These are phyloP conservation scores for Vanilla planifolia DNA, from an alignment of 106 monocot genomes.

Conservation along the genomic window DNA sequence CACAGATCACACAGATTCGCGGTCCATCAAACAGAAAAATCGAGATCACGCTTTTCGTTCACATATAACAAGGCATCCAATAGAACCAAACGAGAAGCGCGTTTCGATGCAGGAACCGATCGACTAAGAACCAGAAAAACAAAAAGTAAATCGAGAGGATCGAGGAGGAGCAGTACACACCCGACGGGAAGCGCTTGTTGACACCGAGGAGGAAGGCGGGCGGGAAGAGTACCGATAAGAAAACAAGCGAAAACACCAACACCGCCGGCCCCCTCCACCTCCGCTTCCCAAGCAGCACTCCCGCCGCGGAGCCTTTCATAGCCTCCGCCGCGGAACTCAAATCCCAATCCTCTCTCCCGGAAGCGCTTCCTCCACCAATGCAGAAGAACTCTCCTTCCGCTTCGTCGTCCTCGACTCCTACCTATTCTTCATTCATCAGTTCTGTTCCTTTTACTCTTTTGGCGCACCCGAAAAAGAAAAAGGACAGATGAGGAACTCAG, in stretches of 20 bases:
- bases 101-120: slow-evolving; percentile 4
- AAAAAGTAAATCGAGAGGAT: neutral
- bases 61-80: neutral
- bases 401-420: too few species aligned
- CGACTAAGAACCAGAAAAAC: neutral
- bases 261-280: slow-evolving; percentile 34
- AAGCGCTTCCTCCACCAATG: too few species aligned
- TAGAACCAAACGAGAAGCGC: neutral
- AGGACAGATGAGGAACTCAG: too few species aligned
- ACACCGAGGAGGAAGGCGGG: slow-evolving; percentile 45
- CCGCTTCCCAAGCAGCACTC: slow-evolving; percentile 26
- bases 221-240: slow-evolving; percentile 46
- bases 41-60: neutral
- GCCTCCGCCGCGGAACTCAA: neutral
- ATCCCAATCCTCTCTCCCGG: too few species aligned
- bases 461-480: too few species aligned
- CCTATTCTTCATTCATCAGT: too few species aligned
- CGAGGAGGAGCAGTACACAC: neutral
- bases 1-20: neutral
- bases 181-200: slow-evolving; percentile 21
- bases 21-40: neutral
- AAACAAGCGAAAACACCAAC: slow-evolving; percentile 34
- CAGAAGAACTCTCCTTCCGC: too few species aligned
- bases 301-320: slow-evolving; percentile 23
- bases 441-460: too few species aligned